These are phyloP conservation scores for Paramyrothecium roridum DNA, from an alignment of 2,329 filamentous ascomycete genomes.

Conservation along the genomic window DNA sequence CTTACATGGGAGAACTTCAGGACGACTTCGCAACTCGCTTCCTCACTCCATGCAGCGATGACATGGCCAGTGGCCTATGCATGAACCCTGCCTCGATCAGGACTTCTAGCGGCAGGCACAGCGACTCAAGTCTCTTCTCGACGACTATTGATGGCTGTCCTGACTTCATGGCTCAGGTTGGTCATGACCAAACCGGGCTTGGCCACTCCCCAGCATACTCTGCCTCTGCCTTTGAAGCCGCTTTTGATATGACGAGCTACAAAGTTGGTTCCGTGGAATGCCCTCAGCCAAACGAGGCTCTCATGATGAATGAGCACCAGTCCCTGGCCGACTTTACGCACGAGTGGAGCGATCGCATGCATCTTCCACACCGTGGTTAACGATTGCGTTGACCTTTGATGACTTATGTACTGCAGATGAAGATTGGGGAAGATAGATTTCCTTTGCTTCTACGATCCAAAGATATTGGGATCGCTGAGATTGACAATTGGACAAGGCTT, in stretches of 20 bases:
- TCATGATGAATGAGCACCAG: conserved; percentile 18
- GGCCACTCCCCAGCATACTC: conserved; percentile 21
- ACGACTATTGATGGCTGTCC: conserved; percentile 12
- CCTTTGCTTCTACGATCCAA: not conserved
- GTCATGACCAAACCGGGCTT: conserved; percentile 22
- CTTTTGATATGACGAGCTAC: conserved; percentile 36
- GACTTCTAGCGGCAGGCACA: not conserved
- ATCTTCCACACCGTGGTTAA: conserved; percentile 26
- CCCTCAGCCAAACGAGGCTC: conserved; percentile 19
- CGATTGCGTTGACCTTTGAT: conserved; percentile 10
- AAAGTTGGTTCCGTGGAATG: conserved; percentile 16
- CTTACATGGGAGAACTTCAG: conserved; percentile 29
- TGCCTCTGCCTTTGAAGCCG: conserved; percentile 36
- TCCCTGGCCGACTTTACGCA: conserved; percentile 20
- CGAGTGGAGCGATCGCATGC: conserved; percentile 27
- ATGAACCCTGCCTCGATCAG: conserved; percentile 18
- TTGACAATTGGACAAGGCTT: not conserved
- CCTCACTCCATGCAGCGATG: conserved; percentile 54
- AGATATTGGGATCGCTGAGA: not conserved
- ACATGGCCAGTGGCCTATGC: conserved; percentile 27
- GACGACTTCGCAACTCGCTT: conserved; percentile 37
- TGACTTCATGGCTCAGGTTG: conserved; percentile 23
- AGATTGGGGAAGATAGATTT: not conserved
- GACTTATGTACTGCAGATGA: not conserved
- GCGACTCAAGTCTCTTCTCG: conserved; percentile 5